These are phyloP conservation scores for Sapria himalayana DNA, from an alignment of 345 rosid species.

Conservation along the genomic window DNA sequence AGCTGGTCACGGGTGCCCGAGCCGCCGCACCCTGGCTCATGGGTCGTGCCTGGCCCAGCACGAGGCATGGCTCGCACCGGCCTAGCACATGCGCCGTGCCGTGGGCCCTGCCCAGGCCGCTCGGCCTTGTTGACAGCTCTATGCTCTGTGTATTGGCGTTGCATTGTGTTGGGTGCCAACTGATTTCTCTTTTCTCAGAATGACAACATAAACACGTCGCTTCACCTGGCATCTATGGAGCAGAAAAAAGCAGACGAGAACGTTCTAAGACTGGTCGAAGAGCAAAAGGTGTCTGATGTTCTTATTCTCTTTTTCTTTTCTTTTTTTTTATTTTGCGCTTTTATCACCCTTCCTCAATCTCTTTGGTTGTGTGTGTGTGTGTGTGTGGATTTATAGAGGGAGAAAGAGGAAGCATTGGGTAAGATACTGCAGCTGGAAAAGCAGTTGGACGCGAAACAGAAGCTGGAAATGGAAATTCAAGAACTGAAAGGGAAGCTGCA, in stretches of 20 bases:
- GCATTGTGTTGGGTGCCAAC: slow-evolving; percentile 7
- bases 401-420: slow-evolving; percentile 42
- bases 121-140: no score
- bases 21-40: no score
- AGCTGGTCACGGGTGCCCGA: no score
- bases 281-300: slow-evolving; percentile 37
- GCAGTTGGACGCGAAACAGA: slow-evolving; percentile 50
- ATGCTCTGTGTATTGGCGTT: no score
- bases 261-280: slow-evolving; percentile 49
- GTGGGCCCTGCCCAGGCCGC: no score
- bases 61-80: no score
- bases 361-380: neutral
- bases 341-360: neutral
- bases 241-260: slow-evolving; percentile 61
- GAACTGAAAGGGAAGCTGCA: slow-evolving; percentile 62
- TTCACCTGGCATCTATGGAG: slow-evolving; percentile 60
- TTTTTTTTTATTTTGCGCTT: neutral
- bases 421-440: slow-evolving; percentile 47
- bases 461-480: slow-evolving; percentile 70
- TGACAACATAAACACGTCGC: slow-evolving; percentile 33
- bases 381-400: slow-evolving; percentile 28
- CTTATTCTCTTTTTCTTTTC: neutral
- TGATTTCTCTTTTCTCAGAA: slow-evolving; percentile 20
- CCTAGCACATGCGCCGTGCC: no score
- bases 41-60: no score